Percentiles rank a stretch among this genome's conserved stretches.
Conservation (phyloP, 257 asterid genomes). For the Sherardia arvensis region DNA sequence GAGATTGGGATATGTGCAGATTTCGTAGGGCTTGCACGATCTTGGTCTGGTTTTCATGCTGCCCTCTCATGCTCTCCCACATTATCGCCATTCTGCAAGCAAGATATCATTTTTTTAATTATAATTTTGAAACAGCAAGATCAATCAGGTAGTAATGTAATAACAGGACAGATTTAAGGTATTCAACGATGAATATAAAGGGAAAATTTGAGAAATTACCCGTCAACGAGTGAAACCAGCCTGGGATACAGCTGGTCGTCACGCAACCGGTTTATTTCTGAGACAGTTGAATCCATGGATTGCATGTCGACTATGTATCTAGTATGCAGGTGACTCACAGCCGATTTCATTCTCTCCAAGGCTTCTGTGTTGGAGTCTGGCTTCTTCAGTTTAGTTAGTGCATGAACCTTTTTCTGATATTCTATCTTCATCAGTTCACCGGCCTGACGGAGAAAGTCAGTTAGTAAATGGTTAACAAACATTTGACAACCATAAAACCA, state of each 20-base stretch:
- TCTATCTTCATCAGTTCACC: constrained; percentile 93
- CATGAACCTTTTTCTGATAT: constrained; percentile 70
- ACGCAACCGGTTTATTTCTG: constrained; percentile 81
- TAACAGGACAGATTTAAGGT: neutral
- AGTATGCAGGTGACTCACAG: constrained; percentile 95
- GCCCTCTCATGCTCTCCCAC: constrained; percentile 79
- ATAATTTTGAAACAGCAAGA: too few species aligned
- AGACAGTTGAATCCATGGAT: constrained; percentile 97
- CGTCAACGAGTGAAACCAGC: constrained; percentile 74
- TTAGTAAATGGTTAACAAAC: neutral
- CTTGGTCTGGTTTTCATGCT: constrained; percentile 58
- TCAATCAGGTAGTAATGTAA: neutral
- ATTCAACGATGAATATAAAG: too few species aligned
- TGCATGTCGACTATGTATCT: constrained; percentile 99
- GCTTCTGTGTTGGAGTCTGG: constrained; percentile 66
- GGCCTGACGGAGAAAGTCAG: constrained; percentile 44
- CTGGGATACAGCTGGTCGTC: constrained; percentile 86
- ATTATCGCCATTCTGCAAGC: constrained; percentile 73
- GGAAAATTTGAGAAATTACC: constrained; percentile 61
- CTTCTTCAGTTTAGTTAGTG: constrained; percentile 74
- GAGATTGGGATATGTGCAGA: constrained; percentile 56
- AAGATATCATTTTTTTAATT: too few species aligned
- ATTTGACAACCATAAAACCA: neutral
- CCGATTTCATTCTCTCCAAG: constrained; percentile 84
- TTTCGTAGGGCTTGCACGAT: constrained; percentile 45